phyloP scores from a whole-genome alignment of 2,329 filamentous ascomycete species.

The Orbilia brochopaga region DNA sequence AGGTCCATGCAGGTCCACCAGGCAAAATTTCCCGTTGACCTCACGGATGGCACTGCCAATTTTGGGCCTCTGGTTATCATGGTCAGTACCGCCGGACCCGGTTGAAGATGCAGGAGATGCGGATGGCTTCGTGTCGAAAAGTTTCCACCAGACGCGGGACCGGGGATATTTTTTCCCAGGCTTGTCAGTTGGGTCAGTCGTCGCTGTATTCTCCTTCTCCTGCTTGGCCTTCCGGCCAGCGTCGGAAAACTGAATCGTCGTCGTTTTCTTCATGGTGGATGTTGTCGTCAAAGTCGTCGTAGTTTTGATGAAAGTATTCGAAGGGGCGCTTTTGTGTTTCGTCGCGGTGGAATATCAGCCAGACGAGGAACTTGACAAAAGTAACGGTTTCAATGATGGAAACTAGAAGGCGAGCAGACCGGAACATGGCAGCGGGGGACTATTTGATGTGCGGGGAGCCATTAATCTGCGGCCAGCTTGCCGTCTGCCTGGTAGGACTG shows the following conservation, averaged over 20 bases:
- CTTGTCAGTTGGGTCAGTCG: too few species aligned
- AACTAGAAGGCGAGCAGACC: slow-evolving; percentile 39
- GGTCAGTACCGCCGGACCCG: neutral
- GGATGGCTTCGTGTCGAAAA: neutral
- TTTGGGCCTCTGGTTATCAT: neutral
- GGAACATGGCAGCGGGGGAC: slow-evolving; percentile 27
- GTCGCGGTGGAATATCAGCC: slow-evolving; percentile 30
- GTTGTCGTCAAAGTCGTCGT: neutral
- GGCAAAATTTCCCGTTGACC: slow-evolving; percentile 24
- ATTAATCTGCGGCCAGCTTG: neutral
- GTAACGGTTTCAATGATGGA: slow-evolving; percentile 47
- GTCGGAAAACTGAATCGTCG: slow-evolving; percentile 1
- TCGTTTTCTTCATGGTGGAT: neutral
- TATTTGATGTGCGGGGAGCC: neutral
- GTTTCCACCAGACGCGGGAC: too few species aligned
- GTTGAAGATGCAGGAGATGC: neutral
- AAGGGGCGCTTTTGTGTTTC: slow-evolving; percentile 34
- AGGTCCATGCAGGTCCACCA: slow-evolving; percentile 30
- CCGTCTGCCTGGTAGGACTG: too few species aligned
- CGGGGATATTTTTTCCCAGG: too few species aligned
- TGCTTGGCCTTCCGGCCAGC: neutral
- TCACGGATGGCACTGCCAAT: slow-evolving; percentile 23
- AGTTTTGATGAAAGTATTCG: slow-evolving; percentile 13
- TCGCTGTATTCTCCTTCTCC: neutral
- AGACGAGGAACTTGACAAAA: slow-evolving; percentile 44